phyloP scores from a whole-genome alignment of 805 yeast genomes.

The Wickerhamomyces chaumierensis region DNA sequence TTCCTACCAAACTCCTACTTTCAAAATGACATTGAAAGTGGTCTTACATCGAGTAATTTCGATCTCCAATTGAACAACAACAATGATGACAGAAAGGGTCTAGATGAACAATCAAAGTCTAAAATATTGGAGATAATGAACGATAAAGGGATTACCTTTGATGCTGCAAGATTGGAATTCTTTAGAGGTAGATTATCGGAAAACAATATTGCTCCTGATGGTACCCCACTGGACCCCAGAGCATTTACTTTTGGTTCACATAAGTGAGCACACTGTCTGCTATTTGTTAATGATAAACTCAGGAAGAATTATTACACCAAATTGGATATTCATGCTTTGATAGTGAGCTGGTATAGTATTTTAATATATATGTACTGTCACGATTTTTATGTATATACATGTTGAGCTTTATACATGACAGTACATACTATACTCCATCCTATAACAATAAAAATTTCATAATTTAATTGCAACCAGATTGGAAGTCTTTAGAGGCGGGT shows the following conservation, averaged over 20 bases:
- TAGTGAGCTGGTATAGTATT: too few species aligned
- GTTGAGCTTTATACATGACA: too few species aligned
- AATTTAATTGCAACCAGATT: too few species aligned
- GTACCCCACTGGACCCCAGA: conserved; percentile 57
- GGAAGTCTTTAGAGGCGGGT: conserved; percentile 31
- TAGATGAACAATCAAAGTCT: conserved; percentile 41
- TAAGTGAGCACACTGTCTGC: conserved; percentile 1
- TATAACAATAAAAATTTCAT: too few species aligned
- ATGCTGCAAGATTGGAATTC: conserved; percentile 53
- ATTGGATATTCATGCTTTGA: too few species aligned
- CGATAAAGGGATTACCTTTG: conserved; percentile 39
- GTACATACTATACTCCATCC: too few species aligned
- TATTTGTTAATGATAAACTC: too few species aligned
- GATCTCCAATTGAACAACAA: conserved; percentile 36
- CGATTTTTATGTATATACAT: too few species aligned
- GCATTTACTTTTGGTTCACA: conserved; percentile 34
- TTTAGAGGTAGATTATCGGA: conserved; percentile 32
- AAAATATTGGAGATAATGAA: conserved; percentile 46
- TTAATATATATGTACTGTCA: too few species aligned
- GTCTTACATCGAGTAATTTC: conserved; percentile 49
- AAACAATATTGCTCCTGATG: conserved; percentile 52
- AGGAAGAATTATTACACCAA: too few species aligned
- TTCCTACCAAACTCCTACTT: conserved; percentile 19
- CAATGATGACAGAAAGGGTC: conserved; percentile 49
- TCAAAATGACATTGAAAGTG: conserved; percentile 40